Evolutionary conservation across 2,329 filamentous ascomycete species (phyloP), one percentile per base, ranked within the genome.

Genomic region (Didymella arachidicola): DNA sequence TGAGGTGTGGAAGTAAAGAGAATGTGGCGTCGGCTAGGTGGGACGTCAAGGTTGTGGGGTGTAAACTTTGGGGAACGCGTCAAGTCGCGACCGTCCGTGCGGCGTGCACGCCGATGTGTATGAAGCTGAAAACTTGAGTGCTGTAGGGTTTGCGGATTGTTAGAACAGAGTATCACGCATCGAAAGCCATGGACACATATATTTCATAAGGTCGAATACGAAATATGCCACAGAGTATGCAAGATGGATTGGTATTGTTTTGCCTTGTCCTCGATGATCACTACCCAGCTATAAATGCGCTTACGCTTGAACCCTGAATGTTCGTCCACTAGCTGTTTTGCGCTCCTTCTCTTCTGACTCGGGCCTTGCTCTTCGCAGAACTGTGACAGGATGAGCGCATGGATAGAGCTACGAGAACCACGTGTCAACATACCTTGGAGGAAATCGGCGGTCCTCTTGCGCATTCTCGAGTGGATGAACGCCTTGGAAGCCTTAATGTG

Each of bases 401-500:
- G n/a, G 29, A 32, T 2, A 36, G 16, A 4, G 12, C 16, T 16
- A 18, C 25, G 32, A 6, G 25, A 29, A 22, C 7, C 16, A 2
- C 14, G 1, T 36, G 4, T 38, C 18, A 46, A 69, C 84, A 76
- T 82, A 94, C 92, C 92, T 86, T 99, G 96, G 57, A 99, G 87
- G 83, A 99, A 99, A 78, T 99, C 96, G 48, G 95, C 95, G 10
- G 96, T 99, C 78, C 95, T 88, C 83, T 94, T 92, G 76, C 95
- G 89, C 95, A 99, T 99, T 73, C 96, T 88, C 32, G 93, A 96
- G 84, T 99, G 95, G 66, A 99, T 99, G 75, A 97, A 99, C 52
- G 96, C 95, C 84, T 99, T 99, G 63, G 93, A 97, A 29, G 95
- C 96, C 82, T 99, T 99, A 81, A 99, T 99, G 80, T 99, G 95